Evolutionary conservation across 768 basidiomycete genomes (phyloP).

Genomic region (Phylloporus sp.): DNA sequence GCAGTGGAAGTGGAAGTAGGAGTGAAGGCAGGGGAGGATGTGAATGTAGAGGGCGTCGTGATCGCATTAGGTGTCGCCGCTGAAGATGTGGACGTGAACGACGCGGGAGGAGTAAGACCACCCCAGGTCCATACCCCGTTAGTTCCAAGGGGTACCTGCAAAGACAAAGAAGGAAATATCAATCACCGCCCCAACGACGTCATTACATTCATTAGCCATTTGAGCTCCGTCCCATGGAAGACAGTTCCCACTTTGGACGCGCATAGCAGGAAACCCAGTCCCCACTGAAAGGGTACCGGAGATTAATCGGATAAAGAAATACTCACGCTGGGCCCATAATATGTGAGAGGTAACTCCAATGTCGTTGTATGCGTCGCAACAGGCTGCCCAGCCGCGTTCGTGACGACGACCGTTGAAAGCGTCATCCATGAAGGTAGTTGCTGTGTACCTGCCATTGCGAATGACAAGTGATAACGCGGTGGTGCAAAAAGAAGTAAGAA

Average conservation of each 20-base stretch:
- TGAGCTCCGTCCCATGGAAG: not conserved
- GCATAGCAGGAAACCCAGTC: not conserved
- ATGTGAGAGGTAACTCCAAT: constrained; percentile 68
- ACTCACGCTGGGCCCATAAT: constrained; percentile 81
- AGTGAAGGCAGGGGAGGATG: constrained; percentile 26
- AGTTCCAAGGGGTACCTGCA: constrained; percentile 69
- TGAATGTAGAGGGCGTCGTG: constrained; percentile 28
- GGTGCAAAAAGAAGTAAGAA: constrained; percentile 6
- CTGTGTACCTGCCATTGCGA: constrained; percentile 47
- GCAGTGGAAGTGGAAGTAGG: constrained; percentile 23
- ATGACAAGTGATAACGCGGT: constrained; percentile 5
- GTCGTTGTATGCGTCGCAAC: constrained; percentile 57
- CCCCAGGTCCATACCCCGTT: constrained; percentile 66
- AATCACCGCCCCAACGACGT: constrained; percentile 9
- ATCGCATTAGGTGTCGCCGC: constrained; percentile 23
- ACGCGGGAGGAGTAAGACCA: constrained; percentile 63
- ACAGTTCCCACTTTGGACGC: not conserved
- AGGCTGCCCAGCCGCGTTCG: constrained; percentile 49
- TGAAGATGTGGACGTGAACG: constrained; percentile 29
- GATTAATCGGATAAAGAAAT: not conserved
- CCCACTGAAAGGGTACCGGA: not conserved
- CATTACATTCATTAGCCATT: constrained; percentile 6
- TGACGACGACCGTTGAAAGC: constrained; percentile 46
- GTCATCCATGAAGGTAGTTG: constrained; percentile 72
- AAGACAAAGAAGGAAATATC: constrained; percentile 3